Base-by-base conservation (phyloP, 2,329 filamentous ascomycete species). In the Colletotrichum sp. region DNA sequence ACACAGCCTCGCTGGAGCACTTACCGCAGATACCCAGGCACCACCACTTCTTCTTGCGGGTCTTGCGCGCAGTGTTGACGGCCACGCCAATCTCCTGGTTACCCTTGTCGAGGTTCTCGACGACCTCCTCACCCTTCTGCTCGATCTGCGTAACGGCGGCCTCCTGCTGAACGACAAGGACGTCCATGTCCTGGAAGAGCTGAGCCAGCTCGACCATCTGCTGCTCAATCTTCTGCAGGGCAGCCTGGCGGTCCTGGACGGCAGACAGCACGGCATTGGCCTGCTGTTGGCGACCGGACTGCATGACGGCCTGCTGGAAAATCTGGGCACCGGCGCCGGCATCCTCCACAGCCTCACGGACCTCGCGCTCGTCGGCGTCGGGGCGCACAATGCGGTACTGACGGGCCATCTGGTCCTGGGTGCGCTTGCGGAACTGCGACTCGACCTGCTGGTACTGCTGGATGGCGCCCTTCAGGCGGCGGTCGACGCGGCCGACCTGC, bases 11-110 rank as follows among this genome's bases (percentile, higher is more conserved):
- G 12, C 44, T 52, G n/a, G 44, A 5, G 36, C 24, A 82, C 90
- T 80, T 88, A 92, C 90, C 87, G 80, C 89, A 87, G 81, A 98
- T 95, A 81, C 93, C 93, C 80, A 98, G 87, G 89, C 96, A 98
- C 84, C 95, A 96, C 96, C 96, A 98, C 94, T 98, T 98, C 95
- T 98, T 98, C 88, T 93, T 95, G 80, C 95, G 91, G 67, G 94
- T 95, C 80, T 92, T 91, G 83, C 94, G 90, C 10, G 96, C 96
- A 80, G 95, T 98, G 77, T 90, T 89, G 77, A 98, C 94, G 15
- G 96, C 96, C n/a, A 91, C 91, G 52, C 90, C 92, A 76, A 99
- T 94, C 85, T 98, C 92, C 78, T 92, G 90, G 82, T 97, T 98
- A 78, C 94, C 96, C 84, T 97, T 94, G 81, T 94, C 92, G 64